phyloP scores from a whole-genome alignment of 2,329 filamentous ascomycete genomes.

The Cladosporium phlei region DNA sequence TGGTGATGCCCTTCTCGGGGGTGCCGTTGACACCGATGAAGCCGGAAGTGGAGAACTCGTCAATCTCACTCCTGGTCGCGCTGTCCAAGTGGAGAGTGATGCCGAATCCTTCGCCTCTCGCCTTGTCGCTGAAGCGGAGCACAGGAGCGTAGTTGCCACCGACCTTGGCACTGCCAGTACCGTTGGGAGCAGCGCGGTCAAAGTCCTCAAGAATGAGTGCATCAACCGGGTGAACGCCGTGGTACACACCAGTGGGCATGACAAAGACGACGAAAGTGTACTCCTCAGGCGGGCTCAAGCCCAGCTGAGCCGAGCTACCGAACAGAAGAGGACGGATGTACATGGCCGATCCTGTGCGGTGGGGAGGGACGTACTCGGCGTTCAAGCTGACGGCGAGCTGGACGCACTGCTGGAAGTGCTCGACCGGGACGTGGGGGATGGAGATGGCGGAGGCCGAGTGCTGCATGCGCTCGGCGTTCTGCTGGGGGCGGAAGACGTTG shows the following conservation, averaged over 20 bases:
- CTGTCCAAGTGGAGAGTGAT: slow-evolving; percentile 94
- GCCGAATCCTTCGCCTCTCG: slow-evolving; percentile 73
- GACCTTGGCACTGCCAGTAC: slow-evolving; percentile 86
- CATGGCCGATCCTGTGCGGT: slow-evolving; percentile 83
- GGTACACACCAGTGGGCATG: slow-evolving; percentile 88
- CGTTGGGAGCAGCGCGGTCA: slow-evolving; percentile 86
- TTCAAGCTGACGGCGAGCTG: slow-evolving; percentile 81
- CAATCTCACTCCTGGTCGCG: slow-evolving; percentile 74
- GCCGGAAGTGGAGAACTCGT: slow-evolving; percentile 92
- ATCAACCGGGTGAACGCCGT: slow-evolving; percentile 81
- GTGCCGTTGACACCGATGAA: slow-evolving; percentile 75
- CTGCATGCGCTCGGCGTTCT: slow-evolving; percentile 80
- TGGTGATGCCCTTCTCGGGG: slow-evolving; percentile 51
- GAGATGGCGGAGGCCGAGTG: slow-evolving; percentile 79
- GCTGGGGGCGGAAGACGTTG: slow-evolving; percentile 79
- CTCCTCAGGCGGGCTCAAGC: slow-evolving; percentile 80
- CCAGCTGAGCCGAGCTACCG: slow-evolving; percentile 80
- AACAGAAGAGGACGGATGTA: slow-evolving; percentile 89
- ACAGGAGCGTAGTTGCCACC: slow-evolving; percentile 96
- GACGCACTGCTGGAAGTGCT: slow-evolving; percentile 70
- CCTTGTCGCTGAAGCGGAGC: slow-evolving; percentile 77
- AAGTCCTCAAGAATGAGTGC: slow-evolving; percentile 88
- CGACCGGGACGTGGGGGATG: slow-evolving; percentile 72
- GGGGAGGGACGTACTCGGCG: slow-evolving; percentile 84
- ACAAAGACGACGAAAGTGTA: slow-evolving; percentile 90